Evolutionary conservation across 257 asterid genomes (phyloP).

Genomic region (Vinca minor): DNA sequence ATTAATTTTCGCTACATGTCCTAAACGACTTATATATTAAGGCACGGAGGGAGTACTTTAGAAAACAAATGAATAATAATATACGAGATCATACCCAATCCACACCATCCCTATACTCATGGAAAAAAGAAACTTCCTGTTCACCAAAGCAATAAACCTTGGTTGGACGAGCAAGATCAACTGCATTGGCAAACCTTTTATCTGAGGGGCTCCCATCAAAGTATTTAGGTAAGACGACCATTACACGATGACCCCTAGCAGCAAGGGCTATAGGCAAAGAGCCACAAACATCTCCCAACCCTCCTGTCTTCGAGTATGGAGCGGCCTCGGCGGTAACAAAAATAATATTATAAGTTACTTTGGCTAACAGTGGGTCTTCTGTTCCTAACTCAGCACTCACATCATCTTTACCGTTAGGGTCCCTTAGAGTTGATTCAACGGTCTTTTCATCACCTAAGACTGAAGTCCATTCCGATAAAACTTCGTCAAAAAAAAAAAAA

Average conservation of each 20-base stretch:
- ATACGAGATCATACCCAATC: conserved; percentile 64
- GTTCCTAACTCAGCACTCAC: conserved; percentile 26
- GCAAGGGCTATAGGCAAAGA: conserved; percentile 88
- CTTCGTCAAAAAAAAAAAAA: not conserved
- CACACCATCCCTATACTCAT: conserved; percentile 87
- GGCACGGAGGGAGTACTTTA: no score
- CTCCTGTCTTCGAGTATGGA: conserved; percentile 96
- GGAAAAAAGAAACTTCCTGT: conserved; percentile 78
- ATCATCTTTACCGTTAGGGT: conserved; percentile 26
- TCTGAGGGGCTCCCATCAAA: conserved; percentile 48
- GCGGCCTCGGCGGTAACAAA: conserved; percentile 91
- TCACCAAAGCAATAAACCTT: conserved; percentile 65
- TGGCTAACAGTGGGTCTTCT: conserved; percentile 21
- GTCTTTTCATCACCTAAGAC: conserved; percentile 32
- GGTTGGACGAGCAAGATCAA: conserved; percentile 35
- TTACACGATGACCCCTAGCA: conserved; percentile 80
- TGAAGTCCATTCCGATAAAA: conserved; percentile 15
- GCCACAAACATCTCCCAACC: conserved; percentile 97
- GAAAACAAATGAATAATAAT: not conserved
- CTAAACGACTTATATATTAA: no score
- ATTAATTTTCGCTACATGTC: no score
- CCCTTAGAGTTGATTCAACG: conserved; percentile 26
- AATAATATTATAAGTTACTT: conserved; percentile 41
- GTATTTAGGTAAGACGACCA: conserved; percentile 93
- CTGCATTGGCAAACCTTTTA: conserved; percentile 50